Percentiles rank a stretch among this genome's conserved stretches.
These are phyloP conservation scores for Calvatia gigantea DNA, from an alignment of 768 basidiomycete species.

Conservation along the genomic window DNA sequence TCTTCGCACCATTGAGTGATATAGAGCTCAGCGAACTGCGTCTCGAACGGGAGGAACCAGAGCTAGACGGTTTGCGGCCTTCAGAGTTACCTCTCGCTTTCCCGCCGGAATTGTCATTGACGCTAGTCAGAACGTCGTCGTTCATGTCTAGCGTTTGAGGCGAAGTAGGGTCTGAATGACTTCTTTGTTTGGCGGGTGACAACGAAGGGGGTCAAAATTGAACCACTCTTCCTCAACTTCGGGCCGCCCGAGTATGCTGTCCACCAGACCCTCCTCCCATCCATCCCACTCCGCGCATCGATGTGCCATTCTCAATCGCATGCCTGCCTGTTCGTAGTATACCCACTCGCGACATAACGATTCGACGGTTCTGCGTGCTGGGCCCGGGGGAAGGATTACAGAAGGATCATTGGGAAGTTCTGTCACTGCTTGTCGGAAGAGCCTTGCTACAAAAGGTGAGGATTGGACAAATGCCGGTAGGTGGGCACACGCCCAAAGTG, in stretches of 20 bases:
- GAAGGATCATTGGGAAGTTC: constrained; percentile 37
- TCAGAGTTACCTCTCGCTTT: neutral
- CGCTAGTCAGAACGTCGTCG: neutral
- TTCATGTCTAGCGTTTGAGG: constrained; percentile 16
- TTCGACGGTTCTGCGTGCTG: constrained; percentile 20
- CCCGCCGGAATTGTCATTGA: neutral
- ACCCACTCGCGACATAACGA: constrained; percentile 68
- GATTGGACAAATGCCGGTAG: constrained; percentile 76
- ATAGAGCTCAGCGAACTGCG: constrained; percentile 7
- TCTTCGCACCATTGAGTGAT: constrained; percentile 18
- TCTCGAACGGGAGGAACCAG: constrained; percentile 2
- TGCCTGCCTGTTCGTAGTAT: constrained; percentile 62
- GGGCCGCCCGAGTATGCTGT: constrained; percentile 69
- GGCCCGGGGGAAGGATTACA: constrained; percentile 17
- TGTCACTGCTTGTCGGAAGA: constrained; percentile 65
- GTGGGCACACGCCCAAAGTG: constrained; percentile 83
- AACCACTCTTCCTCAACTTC: constrained; percentile 75
- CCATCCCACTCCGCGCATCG: constrained; percentile 87
- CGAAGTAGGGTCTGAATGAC: constrained; percentile 19
- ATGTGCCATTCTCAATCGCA: constrained; percentile 70
- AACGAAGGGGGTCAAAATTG: constrained; percentile 19
- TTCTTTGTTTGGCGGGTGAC: constrained; percentile 8
- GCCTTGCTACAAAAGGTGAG: constrained; percentile 68
- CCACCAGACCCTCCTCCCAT: constrained; percentile 84
- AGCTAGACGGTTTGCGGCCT: constrained; percentile 3